Evolutionary conservation across 257 asterid genomes (phyloP).

Genomic region (Capsicum pubescens): DNA sequence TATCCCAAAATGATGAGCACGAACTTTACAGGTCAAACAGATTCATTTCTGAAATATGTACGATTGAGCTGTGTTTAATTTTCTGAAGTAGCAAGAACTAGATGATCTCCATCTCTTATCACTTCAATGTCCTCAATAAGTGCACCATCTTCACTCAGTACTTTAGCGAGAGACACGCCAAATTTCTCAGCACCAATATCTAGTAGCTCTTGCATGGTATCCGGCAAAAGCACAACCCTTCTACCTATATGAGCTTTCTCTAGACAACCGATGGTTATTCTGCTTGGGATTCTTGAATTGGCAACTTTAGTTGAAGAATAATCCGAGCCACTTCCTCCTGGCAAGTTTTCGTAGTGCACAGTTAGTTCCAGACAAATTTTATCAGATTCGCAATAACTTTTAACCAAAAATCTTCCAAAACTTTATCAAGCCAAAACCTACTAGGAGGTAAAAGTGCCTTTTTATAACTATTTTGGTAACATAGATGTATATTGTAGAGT

Average conservation of each 20-base stretch:
- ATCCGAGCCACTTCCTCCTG: slow-evolving; percentile 40
- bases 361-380: background rate
- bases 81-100: slow-evolving; percentile 47
- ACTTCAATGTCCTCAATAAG: slow-evolving; percentile 58
- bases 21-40: background rate
- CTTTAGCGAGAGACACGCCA: slow-evolving; percentile 51
- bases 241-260: slow-evolving; percentile 47
- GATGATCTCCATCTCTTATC: slow-evolving; percentile 79
- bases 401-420: background rate
- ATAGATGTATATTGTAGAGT: background rate
- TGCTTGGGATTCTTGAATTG: slow-evolving; percentile 29
- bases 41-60: background rate
- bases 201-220: slow-evolving; percentile 57
- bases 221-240: slow-evolving; percentile 58
- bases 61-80: slow-evolving; percentile 7
- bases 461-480: background rate
- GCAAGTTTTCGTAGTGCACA: slow-evolving; percentile 14
- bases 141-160: slow-evolving; percentile 61
- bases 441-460: background rate
- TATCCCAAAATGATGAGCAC: background rate
- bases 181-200: slow-evolving; percentile 63
- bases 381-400: background rate
- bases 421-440: slow-evolving; percentile 3
- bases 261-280: slow-evolving; percentile 60
- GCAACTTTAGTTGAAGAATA: slow-evolving; percentile 36